Base-by-base conservation (phyloP, 305 asterid genomes). In the Lippia alba region DNA sequence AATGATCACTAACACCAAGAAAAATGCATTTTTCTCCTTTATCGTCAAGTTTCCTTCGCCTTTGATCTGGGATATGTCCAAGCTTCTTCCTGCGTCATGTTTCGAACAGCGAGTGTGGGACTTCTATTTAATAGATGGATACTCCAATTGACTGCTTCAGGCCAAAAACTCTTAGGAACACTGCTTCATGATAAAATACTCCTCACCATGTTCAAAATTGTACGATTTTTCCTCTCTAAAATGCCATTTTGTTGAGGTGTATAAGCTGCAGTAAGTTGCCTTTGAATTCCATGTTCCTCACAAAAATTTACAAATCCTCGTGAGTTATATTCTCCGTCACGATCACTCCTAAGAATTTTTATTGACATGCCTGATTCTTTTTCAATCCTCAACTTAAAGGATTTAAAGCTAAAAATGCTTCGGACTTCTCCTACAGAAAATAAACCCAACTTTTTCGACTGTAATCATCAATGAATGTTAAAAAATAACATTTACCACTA, bases 21-120 rank as follows among this genome's bases (percentile, higher is more conserved):
- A 58, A 58, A 33, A 30, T 32, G 45, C 45, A 61, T 61, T 61
- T 40, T 9, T 61, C 34, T 1, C 32, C 49, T n/a, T 59, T 59
- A 1, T 59, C 64, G 2, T 59, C 64, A n/a, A 39, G 15, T 0
- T 61, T 61, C 6, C 3, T 36, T 3, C 51, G 15, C 34, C 16
- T 61, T 4, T 1, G 33, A 24, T 61, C 33, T 2, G 33, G 66
- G 39, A 61, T 18, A 5, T 16, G 33, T 1, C 66, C 53, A 39
- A 11, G 66, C 50, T 41, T 61, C n/a, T 40, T 39, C 16, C 1
- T 9, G 34, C 10, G 16, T 61, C 51, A 16, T 17, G 40, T 61
- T 61, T 24, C 40, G 51, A 39, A 10, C 18, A 24, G 4, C 40
- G 0, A 56, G 3, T 12, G 34, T 61, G 1, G 66, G 51, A 9